Base-by-base conservation (phyloP, 495 filamentous ascomycete genomes). In the Aspergillus bertholletiae region DNA sequence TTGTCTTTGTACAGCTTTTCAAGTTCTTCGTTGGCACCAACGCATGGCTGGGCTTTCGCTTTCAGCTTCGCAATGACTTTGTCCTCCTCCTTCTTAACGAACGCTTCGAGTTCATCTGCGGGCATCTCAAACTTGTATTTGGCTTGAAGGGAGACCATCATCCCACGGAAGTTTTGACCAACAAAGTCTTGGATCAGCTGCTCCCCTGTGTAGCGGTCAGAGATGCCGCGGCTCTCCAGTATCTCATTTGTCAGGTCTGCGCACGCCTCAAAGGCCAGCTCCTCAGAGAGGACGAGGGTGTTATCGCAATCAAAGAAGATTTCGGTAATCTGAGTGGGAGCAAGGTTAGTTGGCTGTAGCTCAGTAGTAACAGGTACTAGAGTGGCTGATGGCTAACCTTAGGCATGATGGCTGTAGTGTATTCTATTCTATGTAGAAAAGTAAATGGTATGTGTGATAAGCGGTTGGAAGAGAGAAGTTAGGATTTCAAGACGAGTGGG, bases 231-330 rank as follows among this genome's bases (percentile, higher is more conserved):
- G 63, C 82, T 80, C 59, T 80, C 77, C 60, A 94, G 80, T 70
- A 97, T 89, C 73, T 94, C 84, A 79, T 97, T 97, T 76, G 90
- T 85, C 64, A 97, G 81, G 59, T 94, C 88, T 62, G 92, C 88
- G 74, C 92, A 96, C 54, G 90, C 92, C 75, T 94, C 91, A 73
- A 96, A 97, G 72, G 92, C 92, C 64, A 96, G 80, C 59, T 83
- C 83, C 76, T 97, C 92, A 55, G 90, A 95, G 64, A 95, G 85
- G 74, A 92, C 89, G 64, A 97, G 89, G 50, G 92, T 97, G 80
- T 97, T 97, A 84, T 97, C 92, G 78, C 92, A 97, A 77, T 97
- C 92, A 75, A 96, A 86, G 72, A 97, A 89, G 74, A 97, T 76
- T 67, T 88, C 80, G 32, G 85, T 88, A 73, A 87, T 86, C 88